Evolutionary conservation across 441 rosid species (phyloP).

Genomic region (Arabidopsis lyrata): DNA sequence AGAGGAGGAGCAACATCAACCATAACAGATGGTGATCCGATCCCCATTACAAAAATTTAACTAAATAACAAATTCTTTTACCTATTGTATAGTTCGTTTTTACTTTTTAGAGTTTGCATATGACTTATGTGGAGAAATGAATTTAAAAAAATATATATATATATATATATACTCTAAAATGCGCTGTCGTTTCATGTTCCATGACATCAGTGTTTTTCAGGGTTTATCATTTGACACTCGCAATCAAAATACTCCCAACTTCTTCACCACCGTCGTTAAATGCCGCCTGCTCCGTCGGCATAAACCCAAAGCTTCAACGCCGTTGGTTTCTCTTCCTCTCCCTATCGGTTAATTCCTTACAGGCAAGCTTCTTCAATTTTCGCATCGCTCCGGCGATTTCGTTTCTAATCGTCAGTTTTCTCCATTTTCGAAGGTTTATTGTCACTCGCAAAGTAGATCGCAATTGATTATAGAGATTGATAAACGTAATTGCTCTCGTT

Average conservation of each 20-base stretch:
- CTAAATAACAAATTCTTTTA: too few relatives aligned
- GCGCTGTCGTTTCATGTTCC: background rate
- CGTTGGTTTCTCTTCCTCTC: background rate
- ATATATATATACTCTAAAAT: too few relatives aligned
- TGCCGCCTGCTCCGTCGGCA: conserved; percentile 24
- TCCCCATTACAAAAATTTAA: too few relatives aligned
- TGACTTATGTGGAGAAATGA: too few relatives aligned
- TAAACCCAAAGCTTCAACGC: background rate
- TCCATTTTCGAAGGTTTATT: background rate
- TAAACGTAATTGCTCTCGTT: background rate
- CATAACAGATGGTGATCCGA: too few relatives aligned
- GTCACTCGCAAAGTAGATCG: conserved; percentile 1
- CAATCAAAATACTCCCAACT: conserved; percentile 10
- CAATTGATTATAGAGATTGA: background rate
- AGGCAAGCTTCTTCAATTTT: conserved; percentile 26
- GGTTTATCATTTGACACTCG: conserved; percentile 7
- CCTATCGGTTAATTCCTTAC: background rate
- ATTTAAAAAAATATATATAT: too few relatives aligned
- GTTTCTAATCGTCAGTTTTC: background rate
- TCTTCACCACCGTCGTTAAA: conserved; percentile 22
- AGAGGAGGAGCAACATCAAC: too few relatives aligned
- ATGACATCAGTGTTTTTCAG: background rate
- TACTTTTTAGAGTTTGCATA: too few relatives aligned
- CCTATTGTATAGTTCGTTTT: too few relatives aligned
- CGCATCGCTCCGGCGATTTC: background rate